phyloP scores from a whole-genome alignment of 2,329 filamentous ascomycete genomes.

The Macrophomina pseudophaseolina region DNA sequence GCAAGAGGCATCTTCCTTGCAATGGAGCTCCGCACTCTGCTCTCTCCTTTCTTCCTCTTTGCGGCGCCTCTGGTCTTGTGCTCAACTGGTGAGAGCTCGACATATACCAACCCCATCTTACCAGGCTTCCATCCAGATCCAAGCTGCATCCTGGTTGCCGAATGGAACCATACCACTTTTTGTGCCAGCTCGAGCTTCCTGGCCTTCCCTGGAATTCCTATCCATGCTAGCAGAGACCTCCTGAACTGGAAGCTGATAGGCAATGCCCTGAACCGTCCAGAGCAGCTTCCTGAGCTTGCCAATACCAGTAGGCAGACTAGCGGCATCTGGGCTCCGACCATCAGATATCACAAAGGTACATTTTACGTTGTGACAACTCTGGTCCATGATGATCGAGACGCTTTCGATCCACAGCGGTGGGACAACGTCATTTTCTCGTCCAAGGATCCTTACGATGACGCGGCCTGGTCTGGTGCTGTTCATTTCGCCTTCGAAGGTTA shows the following conservation, averaged over 20 bases:
- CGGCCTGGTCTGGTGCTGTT: slow-evolving; percentile 55
- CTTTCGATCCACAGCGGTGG: slow-evolving; percentile 41
- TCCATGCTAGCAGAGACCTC: slow-evolving; percentile 53
- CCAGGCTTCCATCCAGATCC: slow-evolving; percentile 55
- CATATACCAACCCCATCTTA: slow-evolving; percentile 49
- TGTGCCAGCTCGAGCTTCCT: slow-evolving; percentile 54
- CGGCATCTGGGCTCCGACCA: slow-evolving; percentile 49
- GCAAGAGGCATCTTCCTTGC: slow-evolving; percentile 11
- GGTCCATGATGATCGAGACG: slow-evolving; percentile 37
- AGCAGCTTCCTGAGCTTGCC: slow-evolving; percentile 46
- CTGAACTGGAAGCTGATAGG: slow-evolving; percentile 47
- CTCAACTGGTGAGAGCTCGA: neutral
- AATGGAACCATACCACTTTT: slow-evolving; percentile 46
- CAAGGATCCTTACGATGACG: slow-evolving; percentile 48
- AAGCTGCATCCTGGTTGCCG: slow-evolving; percentile 49
- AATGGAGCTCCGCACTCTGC: neutral
- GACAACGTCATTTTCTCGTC: slow-evolving; percentile 55
- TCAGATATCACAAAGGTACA: slow-evolving; percentile 47
- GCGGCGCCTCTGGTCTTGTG: neutral
- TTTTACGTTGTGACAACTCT: slow-evolving; percentile 50
- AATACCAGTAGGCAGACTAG: slow-evolving; percentile 41
- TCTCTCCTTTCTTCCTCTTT: neutral
- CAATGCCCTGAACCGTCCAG: slow-evolving; percentile 42
- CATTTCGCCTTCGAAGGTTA: slow-evolving; percentile 58
- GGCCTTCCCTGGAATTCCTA: slow-evolving; percentile 52